Base-by-base conservation (phyloP, 2,329 filamentous ascomycete genomes). In the Tolypocladium inflatum region DNA sequence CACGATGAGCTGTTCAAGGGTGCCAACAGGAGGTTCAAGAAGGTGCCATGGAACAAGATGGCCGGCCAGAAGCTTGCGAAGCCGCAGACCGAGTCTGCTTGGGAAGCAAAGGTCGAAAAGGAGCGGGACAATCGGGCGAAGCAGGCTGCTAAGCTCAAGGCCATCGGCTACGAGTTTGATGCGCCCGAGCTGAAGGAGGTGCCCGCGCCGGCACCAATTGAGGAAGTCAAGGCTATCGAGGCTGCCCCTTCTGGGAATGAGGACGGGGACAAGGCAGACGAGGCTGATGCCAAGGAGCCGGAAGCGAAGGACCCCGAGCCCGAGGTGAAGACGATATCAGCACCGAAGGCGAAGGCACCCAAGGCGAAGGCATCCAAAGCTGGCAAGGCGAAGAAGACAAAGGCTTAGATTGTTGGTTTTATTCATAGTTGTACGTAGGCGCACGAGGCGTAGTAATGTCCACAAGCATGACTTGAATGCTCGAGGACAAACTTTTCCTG, bases 11-110 rank as follows among this genome's bases (percentile, higher is more conserved):
- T 97, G 56, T 97, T 91, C 84, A 91, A 94, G 76, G 91, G 91
- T 42, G 90, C 91, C 67, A 93, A 95, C 74, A 86, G 85, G 67
- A 88, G 92, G 58, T 97, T 94, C 81, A 96, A 96, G 80, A 81
- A 82, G 62, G 85, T 93, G 15, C 93, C 94, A 23, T 88, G 90
- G 80, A 94, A 91, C 75, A 89, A 89, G 76, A 88, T 97, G 71
- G 89, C 88, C 60, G 90, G 90, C 55, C 80, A 85, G 65, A 82
- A 84, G 65, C 80, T 97, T 63, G 85, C 87, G 67, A 84, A 87
- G 69, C 88, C 89, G 48, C 82, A 84, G 63, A 84, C 87, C 23
- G 84, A 91, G 68, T 83, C 87, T 41, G 78, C 79, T n/a, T 99
- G 94, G 94, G 79, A 86, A 59, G 83, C 83, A 75, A 88, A 86